Conservation (phyloP, 2,329 filamentous ascomycete genomes). For the Xylariaceae sp. region DNA sequence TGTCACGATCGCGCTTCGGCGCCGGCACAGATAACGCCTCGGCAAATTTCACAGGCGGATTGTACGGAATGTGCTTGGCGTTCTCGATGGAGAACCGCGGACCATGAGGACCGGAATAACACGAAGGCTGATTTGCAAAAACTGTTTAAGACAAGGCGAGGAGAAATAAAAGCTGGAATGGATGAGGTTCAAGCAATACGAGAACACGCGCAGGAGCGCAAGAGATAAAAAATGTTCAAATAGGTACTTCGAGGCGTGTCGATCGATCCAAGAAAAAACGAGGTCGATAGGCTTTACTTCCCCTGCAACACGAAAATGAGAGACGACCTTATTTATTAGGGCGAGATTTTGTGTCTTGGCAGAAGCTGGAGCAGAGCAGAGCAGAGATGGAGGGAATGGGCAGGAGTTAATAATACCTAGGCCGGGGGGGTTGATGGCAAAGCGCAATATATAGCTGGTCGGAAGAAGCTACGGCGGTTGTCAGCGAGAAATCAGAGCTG, state of each 20-base stretch:
- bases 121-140: neutral
- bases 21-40: neutral
- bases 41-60: neutral
- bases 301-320: neutral
- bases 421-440: neutral
- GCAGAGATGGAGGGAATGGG: neutral
- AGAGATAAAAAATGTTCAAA: neutral
- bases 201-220: neutral
- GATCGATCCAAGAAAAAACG: neutral
- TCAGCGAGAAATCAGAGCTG: neutral
- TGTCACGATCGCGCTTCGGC: neutral
- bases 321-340: neutral
- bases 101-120: neutral
- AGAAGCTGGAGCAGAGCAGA: neutral
- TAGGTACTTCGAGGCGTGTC: neutral
- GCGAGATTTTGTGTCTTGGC: neutral
- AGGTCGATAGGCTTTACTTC: neutral
- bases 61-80: neutral
- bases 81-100: conserved; percentile 1
- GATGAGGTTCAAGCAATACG: neutral
- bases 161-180: neutral
- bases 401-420: neutral
- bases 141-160: neutral
- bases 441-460: neutral
- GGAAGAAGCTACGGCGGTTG: neutral